Evolutionary conservation across 306 rosid genomes (phyloP).

Genomic region (Pyrus pyrifolia): DNA sequence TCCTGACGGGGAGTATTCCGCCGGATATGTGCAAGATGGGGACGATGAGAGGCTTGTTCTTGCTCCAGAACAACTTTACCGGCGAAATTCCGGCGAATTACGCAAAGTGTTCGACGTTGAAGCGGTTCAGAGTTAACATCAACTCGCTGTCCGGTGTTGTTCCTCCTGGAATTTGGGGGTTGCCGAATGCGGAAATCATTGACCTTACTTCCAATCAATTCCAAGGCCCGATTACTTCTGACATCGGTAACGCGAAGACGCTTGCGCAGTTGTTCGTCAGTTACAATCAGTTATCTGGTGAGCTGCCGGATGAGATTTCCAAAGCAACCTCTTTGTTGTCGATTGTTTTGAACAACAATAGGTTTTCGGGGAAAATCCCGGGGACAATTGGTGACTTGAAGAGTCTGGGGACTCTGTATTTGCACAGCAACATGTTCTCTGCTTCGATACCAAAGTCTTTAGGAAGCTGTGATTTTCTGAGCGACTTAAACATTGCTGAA

Average conservation of each 20-base stretch:
- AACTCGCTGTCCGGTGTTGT: constrained; percentile 70
- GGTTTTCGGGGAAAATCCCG: constrained; percentile 52
- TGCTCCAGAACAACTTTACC: constrained; percentile 71
- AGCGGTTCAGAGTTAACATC: constrained; percentile 54
- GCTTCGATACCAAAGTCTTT: constrained; percentile 60
- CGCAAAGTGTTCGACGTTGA: constrained; percentile 37
- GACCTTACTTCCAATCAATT: constrained; percentile 51
- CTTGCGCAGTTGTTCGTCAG: constrained; percentile 33
- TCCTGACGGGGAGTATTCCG: constrained; percentile 64
- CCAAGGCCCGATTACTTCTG: constrained; percentile 50
- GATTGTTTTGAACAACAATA: constrained; percentile 48
- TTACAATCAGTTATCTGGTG: constrained; percentile 51
- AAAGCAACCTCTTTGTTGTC: constrained; percentile 42
- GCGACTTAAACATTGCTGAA: constrained; percentile 41
- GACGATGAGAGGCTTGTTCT: constrained; percentile 35
- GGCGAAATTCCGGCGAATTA: constrained; percentile 70
- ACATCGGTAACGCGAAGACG: constrained; percentile 47
- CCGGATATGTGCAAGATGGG: constrained; percentile 75
- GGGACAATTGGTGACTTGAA: constrained; percentile 47
- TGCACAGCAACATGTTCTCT: constrained; percentile 47
- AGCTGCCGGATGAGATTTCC: constrained; percentile 54
- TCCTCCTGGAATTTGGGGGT: constrained; percentile 71
- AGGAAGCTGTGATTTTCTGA: constrained; percentile 44
- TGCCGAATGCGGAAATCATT: constrained; percentile 46
- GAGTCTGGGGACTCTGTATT: constrained; percentile 38